Base-by-base conservation (phyloP, 2,329 filamentous ascomycete genomes). In the Monosporascus ibericus region DNA sequence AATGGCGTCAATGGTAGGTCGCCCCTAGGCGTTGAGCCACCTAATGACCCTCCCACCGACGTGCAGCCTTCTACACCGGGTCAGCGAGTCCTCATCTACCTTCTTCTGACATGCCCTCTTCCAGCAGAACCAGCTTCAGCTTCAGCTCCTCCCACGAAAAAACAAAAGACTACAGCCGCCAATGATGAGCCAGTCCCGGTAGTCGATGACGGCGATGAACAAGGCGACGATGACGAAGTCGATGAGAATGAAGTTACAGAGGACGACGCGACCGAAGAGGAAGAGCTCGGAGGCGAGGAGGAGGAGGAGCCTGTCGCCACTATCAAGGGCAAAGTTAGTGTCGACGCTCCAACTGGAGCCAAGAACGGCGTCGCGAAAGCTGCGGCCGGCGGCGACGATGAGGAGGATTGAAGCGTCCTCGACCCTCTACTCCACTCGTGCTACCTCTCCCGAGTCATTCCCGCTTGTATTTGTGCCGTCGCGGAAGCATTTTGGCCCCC, bases 1-100 rank as follows among this genome's bases (percentile, higher is more conserved):
- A 66, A 66, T 54, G 64, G 62, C 38, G 65, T 65, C 38, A 61
- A 65, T 53, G 58, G 65, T 68, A 56, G 63, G 65, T 60, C 18
- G 7, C 8, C 27, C 25, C 20, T 14, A 8, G 18, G 18, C 22
- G 24, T 22, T 17, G 9, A 38, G 17, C 14, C n/a, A 5, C 36
- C 22, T 27, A 37, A 34, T 5, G 22, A 27, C 11, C 7, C 14
- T 18, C n/a, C 3, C 14, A 46, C 25, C 42, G 25, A 27, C 15
- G 14, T 5, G 5, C 24, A 14, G n/a, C 22, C 22, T n/a, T 27
- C 6, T 7, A 25, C 9, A n/a, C n/a, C 25, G 24, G 7, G 14
- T 30, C 20, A 6, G 14, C 5, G 11, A 51, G 24, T 15, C 7
- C 18, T 44, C 17, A 9, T 49, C 48, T 36, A 18, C 20, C 38